Evolutionary conservation across 1,139 yeast species (phyloP).

Genomic region (Taphrina deformans): DNA sequence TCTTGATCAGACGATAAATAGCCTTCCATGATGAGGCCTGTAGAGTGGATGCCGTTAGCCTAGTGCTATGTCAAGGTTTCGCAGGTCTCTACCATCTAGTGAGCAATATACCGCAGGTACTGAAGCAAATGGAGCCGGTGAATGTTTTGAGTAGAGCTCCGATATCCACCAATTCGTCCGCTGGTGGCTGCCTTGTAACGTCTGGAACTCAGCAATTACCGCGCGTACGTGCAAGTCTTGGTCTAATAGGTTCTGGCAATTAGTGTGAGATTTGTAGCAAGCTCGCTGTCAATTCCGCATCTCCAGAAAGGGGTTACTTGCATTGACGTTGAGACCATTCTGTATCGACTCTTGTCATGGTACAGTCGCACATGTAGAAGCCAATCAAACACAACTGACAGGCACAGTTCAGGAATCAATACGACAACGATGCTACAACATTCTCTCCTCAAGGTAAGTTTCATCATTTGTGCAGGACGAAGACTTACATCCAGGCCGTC

Average conservation of each 20-base stretch:
- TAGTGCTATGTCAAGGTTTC: too few species aligned
- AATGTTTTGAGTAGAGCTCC: not conserved
- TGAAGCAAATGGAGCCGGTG: not conserved
- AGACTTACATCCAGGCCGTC: not conserved
- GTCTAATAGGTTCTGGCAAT: too few species aligned
- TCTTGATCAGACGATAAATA: too few species aligned
- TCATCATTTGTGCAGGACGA: not conserved
- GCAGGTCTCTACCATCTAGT: too few species aligned
- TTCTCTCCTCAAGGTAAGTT: conserved; percentile 36
- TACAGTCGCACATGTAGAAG: not conserved
- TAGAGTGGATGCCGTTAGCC: too few species aligned
- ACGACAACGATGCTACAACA: conserved; percentile 36
- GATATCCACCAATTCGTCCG: not conserved
- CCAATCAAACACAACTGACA: not conserved
- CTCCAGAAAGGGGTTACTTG: too few species aligned
- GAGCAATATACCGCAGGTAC: too few species aligned
- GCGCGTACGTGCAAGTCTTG: not conserved
- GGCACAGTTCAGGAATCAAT: conserved; percentile 29
- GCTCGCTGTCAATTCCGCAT: too few species aligned
- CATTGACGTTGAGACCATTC: not conserved
- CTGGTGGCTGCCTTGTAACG: not conserved
- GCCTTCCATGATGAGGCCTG: too few species aligned
- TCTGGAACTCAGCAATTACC: not conserved
- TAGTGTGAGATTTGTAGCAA: too few species aligned
- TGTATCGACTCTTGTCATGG: not conserved